Base-by-base conservation (phyloP, 768 basidiomycete genomes). In the Agaricus sinodeliciosus region DNA sequence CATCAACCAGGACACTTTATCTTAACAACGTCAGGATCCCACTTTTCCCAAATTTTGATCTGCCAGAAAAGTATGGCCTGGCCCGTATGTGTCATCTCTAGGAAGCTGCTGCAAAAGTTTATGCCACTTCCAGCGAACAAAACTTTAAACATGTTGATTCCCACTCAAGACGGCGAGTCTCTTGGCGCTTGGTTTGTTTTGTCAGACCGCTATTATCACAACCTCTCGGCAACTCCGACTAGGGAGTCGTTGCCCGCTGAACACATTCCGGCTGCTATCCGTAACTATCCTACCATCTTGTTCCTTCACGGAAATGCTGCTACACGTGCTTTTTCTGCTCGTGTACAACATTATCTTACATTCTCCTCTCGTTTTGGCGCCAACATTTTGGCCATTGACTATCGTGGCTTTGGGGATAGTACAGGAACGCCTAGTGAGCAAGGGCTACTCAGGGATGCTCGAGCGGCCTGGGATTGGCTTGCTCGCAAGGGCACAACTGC, bases 261-360 rank as follows among this genome's bases (percentile, higher is more conserved):
- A 2, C 73, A 76, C 40, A 70, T 91, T 34, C 63, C 73, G 13
- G 57, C 69, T 16, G 85, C 90, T 1, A 66, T 94, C 15, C 66
- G 69, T 11, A 57, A 69, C 0, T 67, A 76, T 25, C 91, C 91
- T 0, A 94, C 87, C 0, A 71, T 95, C n/a, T 72, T 97, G n/a
- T 95, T 89, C 69, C 74, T 94, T 40, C 95, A 97, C 58, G 95
- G 95, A 9, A 95, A 95, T 57, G 86, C 84, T 0, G 94, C 75
- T 0, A 92, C 88, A 0, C 81, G 94, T 13, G 89, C 89, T 0
- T 73, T 79, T 5, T 57, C 69, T 1, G 76, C 74, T 39, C 86
- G 94, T 9, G 72, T 94, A n/a, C 75, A 74, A 15, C 76, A 83
- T 36, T 91, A 91, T 62, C 68, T 75, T 15, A 74, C 78, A 0